phyloP scores from a whole-genome alignment of 352 stramenopile species.

The Phytopythium sindhum region DNA sequence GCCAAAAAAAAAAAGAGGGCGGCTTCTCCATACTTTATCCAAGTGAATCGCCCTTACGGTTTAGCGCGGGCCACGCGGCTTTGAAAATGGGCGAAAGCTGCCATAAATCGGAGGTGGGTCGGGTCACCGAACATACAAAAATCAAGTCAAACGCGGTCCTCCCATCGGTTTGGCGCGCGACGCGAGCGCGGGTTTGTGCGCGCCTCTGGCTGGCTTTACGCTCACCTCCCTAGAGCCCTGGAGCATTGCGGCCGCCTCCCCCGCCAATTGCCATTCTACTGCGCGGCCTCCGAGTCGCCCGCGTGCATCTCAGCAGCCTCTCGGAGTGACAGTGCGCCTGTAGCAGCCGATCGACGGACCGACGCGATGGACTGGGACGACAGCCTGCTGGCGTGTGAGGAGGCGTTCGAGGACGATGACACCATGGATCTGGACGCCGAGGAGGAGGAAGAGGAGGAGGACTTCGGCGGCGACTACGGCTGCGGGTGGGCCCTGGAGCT shows the following conservation, averaged over 20 bases:
- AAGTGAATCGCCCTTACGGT: neutral
- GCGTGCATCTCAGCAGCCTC: too few species aligned
- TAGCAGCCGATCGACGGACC: neutral
- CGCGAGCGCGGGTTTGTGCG: neutral
- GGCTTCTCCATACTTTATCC: neutral
- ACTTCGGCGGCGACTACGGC: conserved; percentile 15
- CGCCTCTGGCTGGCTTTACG: conserved; percentile 1
- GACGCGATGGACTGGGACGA: conserved; percentile 56
- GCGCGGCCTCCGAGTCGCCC: neutral
- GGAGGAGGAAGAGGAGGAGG: conserved; percentile 8
- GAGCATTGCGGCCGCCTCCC: neutral
- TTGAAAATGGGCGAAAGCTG: neutral
- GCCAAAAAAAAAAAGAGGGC: conserved; percentile 4
- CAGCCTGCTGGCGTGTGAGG: conserved; percentile 66
- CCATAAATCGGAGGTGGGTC: neutral
- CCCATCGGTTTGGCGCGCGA: neutral
- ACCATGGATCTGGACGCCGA: conserved; percentile 39
- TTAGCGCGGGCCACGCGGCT: neutral
- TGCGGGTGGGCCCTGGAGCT: conserved; percentile 22
- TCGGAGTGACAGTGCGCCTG: too few species aligned
- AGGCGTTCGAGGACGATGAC: conserved; percentile 72
- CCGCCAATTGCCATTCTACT: neutral
- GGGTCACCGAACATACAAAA: neutral
- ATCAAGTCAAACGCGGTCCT: neutral
- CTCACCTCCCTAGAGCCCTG: too few species aligned